These are phyloP conservation scores for Gnomoniopsis sp. DNA, from an alignment of 2,329 filamentous ascomycete species.

Conservation along the genomic window DNA sequence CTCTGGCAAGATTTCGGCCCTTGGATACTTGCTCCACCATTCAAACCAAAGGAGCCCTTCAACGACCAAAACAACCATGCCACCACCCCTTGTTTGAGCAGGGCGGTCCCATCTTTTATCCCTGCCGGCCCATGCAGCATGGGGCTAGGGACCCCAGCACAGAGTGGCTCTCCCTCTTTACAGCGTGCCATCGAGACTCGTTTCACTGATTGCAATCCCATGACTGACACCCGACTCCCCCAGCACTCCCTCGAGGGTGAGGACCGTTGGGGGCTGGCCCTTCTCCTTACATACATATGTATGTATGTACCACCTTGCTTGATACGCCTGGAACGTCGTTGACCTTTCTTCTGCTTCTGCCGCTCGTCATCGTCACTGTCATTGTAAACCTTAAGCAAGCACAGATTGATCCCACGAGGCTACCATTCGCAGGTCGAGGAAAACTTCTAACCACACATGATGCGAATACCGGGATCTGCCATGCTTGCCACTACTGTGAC, in stretches of 20 bases:
- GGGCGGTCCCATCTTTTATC: slow-evolving; percentile 8
- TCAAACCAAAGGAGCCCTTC: neutral
- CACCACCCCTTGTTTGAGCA: neutral
- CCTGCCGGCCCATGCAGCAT: slow-evolving; percentile 13
- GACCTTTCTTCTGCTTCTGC: too few relatives aligned
- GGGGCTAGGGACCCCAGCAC: slow-evolving; percentile 10
- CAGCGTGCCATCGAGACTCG: neutral
- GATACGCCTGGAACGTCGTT: too few relatives aligned
- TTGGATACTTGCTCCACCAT: neutral
- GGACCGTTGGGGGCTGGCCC: too few relatives aligned
- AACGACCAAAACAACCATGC: neutral
- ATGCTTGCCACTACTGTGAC: slow-evolving; percentile 11
- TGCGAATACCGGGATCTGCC: slow-evolving; percentile 15
- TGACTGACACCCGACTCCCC: too few relatives aligned
- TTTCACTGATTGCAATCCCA: neutral
- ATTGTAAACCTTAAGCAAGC: neutral
- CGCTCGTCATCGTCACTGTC: too few relatives aligned
- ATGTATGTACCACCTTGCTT: too few relatives aligned
- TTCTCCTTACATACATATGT: too few relatives aligned
- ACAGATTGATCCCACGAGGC: neutral
- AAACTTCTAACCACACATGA: slow-evolving; percentile 5
- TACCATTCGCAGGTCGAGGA: slow-evolving; percentile 12
- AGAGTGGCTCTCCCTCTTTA: neutral
- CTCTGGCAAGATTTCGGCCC: neutral
- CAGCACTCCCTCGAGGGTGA: neutral